Conservation (phyloP, 2,329 filamentous ascomycete species). For the Metarhizium robertsii region DNA sequence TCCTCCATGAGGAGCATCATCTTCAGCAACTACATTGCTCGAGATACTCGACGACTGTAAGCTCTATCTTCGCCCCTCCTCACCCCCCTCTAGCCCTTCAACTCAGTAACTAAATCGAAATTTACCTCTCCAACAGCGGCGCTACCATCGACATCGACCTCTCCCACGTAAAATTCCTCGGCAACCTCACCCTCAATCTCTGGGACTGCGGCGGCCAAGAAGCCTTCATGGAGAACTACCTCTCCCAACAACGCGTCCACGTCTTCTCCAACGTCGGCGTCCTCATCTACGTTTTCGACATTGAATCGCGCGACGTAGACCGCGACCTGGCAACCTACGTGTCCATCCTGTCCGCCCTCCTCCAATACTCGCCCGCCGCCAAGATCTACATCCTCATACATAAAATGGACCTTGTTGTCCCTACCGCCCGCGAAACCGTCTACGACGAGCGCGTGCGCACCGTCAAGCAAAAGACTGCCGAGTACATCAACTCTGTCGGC, state of each 20-base stretch:
- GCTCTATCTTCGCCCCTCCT: constrained; percentile 12
- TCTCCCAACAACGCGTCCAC: constrained; percentile 88
- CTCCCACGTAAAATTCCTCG: constrained; percentile 97
- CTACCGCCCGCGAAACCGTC: constrained; percentile 65
- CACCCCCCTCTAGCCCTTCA: background rate
- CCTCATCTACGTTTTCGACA: constrained; percentile 98
- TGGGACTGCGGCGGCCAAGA: constrained; percentile 99
- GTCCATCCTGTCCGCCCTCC: constrained; percentile 78
- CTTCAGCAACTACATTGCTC: constrained; percentile 97
- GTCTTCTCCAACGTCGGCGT: constrained; percentile 96
- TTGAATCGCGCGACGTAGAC: constrained; percentile 90
- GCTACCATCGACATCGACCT: constrained; percentile 98
- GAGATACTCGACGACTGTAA: constrained; percentile 78
- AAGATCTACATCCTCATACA: constrained; percentile 93
- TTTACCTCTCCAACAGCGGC: constrained; percentile 38
- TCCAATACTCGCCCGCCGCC: constrained; percentile 71
- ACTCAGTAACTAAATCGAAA: background rate
- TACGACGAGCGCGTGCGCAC: constrained; percentile 76
- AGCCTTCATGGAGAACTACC: constrained; percentile 97
- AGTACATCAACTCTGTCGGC: constrained; percentile 33
- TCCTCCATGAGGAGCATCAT: constrained; percentile 98
- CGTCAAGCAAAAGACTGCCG: constrained; percentile 63
- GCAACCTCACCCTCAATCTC: constrained; percentile 91
- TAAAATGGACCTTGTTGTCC: constrained; percentile 95
- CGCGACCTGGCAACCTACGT: constrained; percentile 89